These are phyloP conservation scores for Taphrina betulina DNA, from an alignment of 1,139 yeast genomes.

Conservation along the genomic window DNA sequence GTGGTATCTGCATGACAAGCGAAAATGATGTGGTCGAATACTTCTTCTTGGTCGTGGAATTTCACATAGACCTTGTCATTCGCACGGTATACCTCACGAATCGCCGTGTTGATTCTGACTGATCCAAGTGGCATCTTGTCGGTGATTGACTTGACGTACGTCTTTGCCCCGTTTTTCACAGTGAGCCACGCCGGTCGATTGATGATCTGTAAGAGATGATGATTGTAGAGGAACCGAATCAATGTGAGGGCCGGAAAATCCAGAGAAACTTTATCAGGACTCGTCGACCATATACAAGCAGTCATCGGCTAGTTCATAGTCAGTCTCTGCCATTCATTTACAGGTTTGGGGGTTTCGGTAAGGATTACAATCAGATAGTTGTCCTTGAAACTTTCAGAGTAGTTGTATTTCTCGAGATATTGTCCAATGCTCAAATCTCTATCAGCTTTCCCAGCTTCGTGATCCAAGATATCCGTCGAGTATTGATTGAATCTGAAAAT, in stretches of 20 bases:
- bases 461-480: constrained; percentile 26
- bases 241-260: constrained; percentile 28
- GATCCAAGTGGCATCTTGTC: constrained; percentile 31
- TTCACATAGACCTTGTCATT: constrained; percentile 23
- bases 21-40: constrained; percentile 27
- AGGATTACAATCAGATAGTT: constrained; percentile 23
- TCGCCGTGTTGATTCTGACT: constrained; percentile 13
- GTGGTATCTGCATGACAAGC: constrained; percentile 32
- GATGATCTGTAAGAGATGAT: constrained; percentile 26
- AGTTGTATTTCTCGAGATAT: constrained; percentile 20
- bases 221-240: constrained; percentile 28
- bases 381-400: constrained; percentile 24
- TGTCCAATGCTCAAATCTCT: constrained; percentile 20
- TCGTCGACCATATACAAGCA: constrained; percentile 29
- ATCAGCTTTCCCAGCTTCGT: constrained; percentile 3
- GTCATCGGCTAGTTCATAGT: constrained; percentile 32
- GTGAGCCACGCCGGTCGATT: constrained; percentile 31
- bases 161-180: constrained; percentile 21
- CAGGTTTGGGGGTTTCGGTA: neutral
- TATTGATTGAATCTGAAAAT: constrained; percentile 29
- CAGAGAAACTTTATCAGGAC: constrained; percentile 29
- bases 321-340: neutral
- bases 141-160: constrained; percentile 20
- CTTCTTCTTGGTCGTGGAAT: constrained; percentile 24
- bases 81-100: constrained; percentile 28